A percentile compares a stretch with the other conserved stretches of the same genome.
These are phyloP conservation scores for Phlebopus sp. DNA, from an alignment of 1,284 basidiomycete species.

Conservation along the genomic window DNA sequence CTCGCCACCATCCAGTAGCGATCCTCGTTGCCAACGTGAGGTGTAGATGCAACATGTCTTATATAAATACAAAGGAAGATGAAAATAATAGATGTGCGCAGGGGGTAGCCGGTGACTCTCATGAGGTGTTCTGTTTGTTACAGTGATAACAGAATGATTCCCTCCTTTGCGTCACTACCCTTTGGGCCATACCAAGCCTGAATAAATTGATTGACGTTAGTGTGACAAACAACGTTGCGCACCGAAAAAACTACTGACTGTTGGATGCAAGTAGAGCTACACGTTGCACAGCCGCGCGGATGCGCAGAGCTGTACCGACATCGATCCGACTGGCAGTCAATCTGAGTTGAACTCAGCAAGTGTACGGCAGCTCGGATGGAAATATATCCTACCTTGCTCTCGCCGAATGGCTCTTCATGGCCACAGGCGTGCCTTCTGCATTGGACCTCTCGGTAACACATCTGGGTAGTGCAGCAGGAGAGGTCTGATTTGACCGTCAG, in stretches of 20 bases:
- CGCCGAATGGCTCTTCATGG: conserved; percentile 26
- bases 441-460: conserved; percentile 31
- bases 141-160: conserved; percentile 24
- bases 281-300: conserved; percentile 30
- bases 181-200: conserved; percentile 24
- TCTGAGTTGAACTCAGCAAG: conserved; percentile 30
- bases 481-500: conserved; percentile 20
- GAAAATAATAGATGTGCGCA: conserved; percentile 18
- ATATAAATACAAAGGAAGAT: conserved; percentile 7
- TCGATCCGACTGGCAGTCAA: conserved; percentile 36
- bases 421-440: conserved; percentile 21
- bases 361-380: conserved; percentile 16
- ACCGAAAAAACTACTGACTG: conserved; percentile 22
- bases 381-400: conserved; percentile 25
- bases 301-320: conserved; percentile 43
- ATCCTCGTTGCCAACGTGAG: conserved; percentile 27
- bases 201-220: conserved; percentile 7
- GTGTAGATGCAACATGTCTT: conserved; percentile 7
- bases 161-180: conserved; percentile 18
- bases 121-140: conserved; percentile 13
- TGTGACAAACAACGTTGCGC: neutral
- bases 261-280: conserved; percentile 36
- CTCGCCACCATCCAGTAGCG: conserved; percentile 6
- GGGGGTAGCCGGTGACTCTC: conserved; percentile 3
- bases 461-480: conserved; percentile 6